Evolutionary conservation across 2,329 filamentous ascomycete genomes (phyloP), one percentile per base, ranked within the genome.

Genomic region (Periconia digitata): DNA sequence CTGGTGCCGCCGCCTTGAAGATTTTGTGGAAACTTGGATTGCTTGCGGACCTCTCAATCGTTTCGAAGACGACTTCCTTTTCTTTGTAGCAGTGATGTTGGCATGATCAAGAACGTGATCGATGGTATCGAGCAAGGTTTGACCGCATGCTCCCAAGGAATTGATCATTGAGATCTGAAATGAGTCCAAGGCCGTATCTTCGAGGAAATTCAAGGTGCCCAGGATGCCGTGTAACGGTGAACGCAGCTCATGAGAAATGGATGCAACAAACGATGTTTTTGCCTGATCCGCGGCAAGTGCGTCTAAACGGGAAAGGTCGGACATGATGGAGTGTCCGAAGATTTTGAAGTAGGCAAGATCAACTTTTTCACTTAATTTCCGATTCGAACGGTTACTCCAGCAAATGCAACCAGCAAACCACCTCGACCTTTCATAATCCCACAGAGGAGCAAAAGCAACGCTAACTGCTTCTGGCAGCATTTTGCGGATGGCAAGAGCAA

Each of bases 151-250:
- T 24, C 69, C 63, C 16, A 76, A 67, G 0, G 72, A 61, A 27
- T 60, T 52, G 10, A 67, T 39, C 56, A 64, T 60, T 8, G 47
- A 48, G 3, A 60, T 59, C 15, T 62, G 59, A 24, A 60, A 58
- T 8, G 54, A 44, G 34, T 57, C 54, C 32, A 63, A 47, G 5
- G 45, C n/a, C 4, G 57, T 60, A 16, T 60, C 59, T 21, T 59
- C 49, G 8, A 62, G 24, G 3, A 85, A 44, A 73, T 79, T 46
- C 0, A 62, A 36, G 7, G 55, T 51, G 0, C 79, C 74, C 0
- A 84, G 63, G 17, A 84, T 76, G 4, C 81, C 82, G 48, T 85
- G 81, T 1, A 85, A 66, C 0, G 82, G 82, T 1, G 77, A 81
- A 1, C 81, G 73, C 10, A 85, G 66, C 47, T 72, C 69, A 29